Evolutionary conservation across 1,284 basidiomycete species (phyloP).

Genomic region (Polyporus tsugae): DNA sequence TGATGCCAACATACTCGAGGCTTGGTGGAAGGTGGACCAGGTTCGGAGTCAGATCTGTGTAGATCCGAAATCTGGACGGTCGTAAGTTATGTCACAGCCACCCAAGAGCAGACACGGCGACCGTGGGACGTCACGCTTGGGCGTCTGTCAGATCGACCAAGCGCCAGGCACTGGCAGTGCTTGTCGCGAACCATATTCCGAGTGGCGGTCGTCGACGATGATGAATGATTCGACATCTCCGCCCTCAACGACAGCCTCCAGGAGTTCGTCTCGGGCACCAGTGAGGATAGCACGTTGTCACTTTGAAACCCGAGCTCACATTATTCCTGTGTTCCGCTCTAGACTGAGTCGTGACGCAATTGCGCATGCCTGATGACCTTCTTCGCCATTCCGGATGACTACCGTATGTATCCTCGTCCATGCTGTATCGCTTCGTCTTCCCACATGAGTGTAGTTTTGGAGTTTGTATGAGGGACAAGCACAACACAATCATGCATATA

Average conservation of each 20-base stretch:
- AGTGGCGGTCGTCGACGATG: background rate
- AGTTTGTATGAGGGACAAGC: background rate
- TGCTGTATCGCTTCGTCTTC: background rate
- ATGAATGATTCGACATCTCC: background rate
- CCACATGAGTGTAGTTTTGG: background rate
- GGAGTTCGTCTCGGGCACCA: background rate
- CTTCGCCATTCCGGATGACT: background rate
- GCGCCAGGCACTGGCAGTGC: background rate
- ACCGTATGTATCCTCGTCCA: background rate
- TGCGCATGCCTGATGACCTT: background rate
- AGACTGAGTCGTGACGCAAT: background rate
- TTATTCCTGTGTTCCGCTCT: background rate
- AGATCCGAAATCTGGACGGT: constrained; percentile 1
- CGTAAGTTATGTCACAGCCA: background rate
- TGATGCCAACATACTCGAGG: background rate
- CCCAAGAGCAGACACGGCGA: background rate
- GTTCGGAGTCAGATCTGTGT: background rate
- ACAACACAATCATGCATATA: background rate
- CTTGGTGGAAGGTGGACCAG: background rate
- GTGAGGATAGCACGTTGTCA: background rate
- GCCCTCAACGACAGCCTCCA: background rate
- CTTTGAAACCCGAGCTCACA: background rate
- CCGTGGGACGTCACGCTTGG: background rate
- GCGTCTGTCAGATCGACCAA: background rate
- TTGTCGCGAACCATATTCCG: constrained; percentile 1